Percentiles rank a stretch among this genome's conserved stretches.
These are phyloP conservation scores for Mortierella sp. DNA, from an alignment of 371 early-diverging fungal species.

Conservation along the genomic window DNA sequence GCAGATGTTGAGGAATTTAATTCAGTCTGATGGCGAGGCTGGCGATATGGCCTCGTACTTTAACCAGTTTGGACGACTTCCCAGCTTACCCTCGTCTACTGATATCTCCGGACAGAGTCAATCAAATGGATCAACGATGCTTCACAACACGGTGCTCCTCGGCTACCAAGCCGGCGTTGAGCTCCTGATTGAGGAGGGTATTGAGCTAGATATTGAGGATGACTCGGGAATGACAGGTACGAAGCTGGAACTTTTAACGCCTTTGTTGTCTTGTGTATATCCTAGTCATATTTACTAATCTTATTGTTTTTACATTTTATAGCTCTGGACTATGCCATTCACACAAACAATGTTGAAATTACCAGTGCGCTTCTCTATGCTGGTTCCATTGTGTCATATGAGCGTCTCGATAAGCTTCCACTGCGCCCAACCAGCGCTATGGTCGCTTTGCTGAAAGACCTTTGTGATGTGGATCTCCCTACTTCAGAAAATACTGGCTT, in stretches of 20 bases:
- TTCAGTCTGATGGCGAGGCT: constrained; percentile 39
- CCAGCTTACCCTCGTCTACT: constrained; percentile 39
- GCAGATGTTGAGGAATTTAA: constrained; percentile 46
- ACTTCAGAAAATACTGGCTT: background rate
- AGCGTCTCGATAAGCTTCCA: constrained; percentile 29
- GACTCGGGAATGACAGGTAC: constrained; percentile 51
- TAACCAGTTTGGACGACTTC: constrained; percentile 32
- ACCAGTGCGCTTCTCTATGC: constrained; percentile 37
- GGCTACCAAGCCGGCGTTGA: constrained; percentile 49
- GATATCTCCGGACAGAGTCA: constrained; percentile 54
- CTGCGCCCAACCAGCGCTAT: constrained; percentile 35
- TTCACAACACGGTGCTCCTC: constrained; percentile 50
- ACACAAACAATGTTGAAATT: constrained; percentile 51
- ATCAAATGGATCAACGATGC: constrained; percentile 48
- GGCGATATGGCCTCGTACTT: constrained; percentile 37
- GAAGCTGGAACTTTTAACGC: background rate
- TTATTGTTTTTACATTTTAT: background rate
- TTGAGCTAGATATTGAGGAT: constrained; percentile 50
- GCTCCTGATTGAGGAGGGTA: constrained; percentile 51
- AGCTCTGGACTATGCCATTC: constrained; percentile 55
- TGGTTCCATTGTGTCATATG: constrained; percentile 46
- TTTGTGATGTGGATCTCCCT: constrained; percentile 35
- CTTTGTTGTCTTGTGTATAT: background rate
- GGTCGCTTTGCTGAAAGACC: constrained; percentile 23
- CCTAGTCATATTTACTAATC: background rate